phyloP scores from a whole-genome alignment of 768 basidiomycete genomes.

The Mycena capillaripes region DNA sequence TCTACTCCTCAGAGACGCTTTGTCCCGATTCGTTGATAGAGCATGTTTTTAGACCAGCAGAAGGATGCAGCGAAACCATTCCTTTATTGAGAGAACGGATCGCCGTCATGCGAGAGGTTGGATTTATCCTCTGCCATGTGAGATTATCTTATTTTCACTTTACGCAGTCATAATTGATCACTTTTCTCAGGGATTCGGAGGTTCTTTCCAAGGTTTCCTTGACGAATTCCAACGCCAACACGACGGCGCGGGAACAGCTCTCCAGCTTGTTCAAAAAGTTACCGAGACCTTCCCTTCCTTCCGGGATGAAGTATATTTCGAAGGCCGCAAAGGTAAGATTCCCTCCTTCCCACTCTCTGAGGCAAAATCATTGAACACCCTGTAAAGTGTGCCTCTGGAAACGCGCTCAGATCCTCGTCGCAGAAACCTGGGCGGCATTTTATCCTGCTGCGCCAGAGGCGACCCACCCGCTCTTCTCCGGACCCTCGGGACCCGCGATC shows the following conservation, averaged over 20 bases:
- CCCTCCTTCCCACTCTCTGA: neutral
- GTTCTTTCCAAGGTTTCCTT: constrained; percentile 73
- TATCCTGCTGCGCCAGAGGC: constrained; percentile 65
- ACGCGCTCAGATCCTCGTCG: constrained; percentile 91
- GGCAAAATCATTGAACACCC: neutral
- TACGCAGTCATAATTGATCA: neutral
- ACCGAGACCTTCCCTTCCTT: constrained; percentile 81
- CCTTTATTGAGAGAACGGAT: constrained; percentile 83
- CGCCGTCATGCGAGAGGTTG: constrained; percentile 83
- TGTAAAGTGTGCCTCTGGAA: constrained; percentile 86
- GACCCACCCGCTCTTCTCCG: constrained; percentile 83
- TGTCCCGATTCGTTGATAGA: constrained; percentile 82
- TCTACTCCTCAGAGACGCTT: constrained; percentile 77
- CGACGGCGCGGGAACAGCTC: constrained; percentile 71
- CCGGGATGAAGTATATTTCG: constrained; percentile 74
- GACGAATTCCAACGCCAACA: constrained; percentile 69
- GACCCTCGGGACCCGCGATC: constrained; percentile 68
- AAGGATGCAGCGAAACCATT: constrained; percentile 71
- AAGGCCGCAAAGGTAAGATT: constrained; percentile 73
- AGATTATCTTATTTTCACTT: constrained; percentile 39
- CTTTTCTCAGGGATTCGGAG: constrained; percentile 23
- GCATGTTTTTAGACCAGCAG: constrained; percentile 75
- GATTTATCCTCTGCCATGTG: constrained; percentile 78
- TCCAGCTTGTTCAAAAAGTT: constrained; percentile 82
- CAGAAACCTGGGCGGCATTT: constrained; percentile 94